Percentiles rank a stretch among this genome's conserved stretches.
Conservation (phyloP, 1,139 yeast genomes). For the Sugiyamaella paludigena region DNA sequence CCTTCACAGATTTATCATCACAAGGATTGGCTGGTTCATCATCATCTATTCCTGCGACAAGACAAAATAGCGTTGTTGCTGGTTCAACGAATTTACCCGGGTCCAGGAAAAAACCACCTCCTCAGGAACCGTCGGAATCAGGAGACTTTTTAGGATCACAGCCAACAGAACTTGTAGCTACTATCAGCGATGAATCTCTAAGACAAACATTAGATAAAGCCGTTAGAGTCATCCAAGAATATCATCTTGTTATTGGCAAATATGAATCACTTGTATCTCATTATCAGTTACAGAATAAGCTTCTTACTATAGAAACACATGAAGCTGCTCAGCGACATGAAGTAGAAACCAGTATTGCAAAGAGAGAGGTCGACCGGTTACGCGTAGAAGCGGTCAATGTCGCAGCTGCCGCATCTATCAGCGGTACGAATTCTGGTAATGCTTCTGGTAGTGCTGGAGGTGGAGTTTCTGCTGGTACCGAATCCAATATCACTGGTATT, state of each 20-base stretch:
- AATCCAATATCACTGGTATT: too few relatives aligned
- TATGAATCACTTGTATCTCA: slow-evolving; percentile 24
- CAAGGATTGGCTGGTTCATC: too few relatives aligned
- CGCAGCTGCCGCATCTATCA: slow-evolving; percentile 18
- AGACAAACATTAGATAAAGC: slow-evolving; percentile 13
- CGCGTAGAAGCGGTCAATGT: slow-evolving; percentile 36
- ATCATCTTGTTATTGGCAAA: slow-evolving; percentile 14
- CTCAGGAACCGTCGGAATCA: slow-evolving; percentile 11
- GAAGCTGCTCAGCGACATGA: slow-evolving; percentile 45
- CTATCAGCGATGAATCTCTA: slow-evolving; percentile 11
- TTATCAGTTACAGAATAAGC: slow-evolving; percentile 41
- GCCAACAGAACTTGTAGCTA: slow-evolving; percentile 15
- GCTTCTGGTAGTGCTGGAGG: slow-evolving; percentile 6
- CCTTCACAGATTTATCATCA: not conserved
- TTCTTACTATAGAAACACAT: slow-evolving; percentile 40
- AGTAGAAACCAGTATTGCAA: slow-evolving; percentile 47
- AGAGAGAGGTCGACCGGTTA: slow-evolving; percentile 50
- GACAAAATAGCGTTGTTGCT: not conserved
- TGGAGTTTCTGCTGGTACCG: too few relatives aligned
- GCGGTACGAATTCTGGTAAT: slow-evolving; percentile 8
- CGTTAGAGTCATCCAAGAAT: slow-evolving; percentile 17
- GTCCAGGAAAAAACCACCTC: slow-evolving; percentile 8
- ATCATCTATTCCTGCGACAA: too few relatives aligned
- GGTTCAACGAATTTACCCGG: too few relatives aligned
- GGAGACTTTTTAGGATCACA: slow-evolving; percentile 9